Conservation (phyloP, 2,329 filamentous ascomycete genomes). For the Shiraia bambusicola region DNA sequence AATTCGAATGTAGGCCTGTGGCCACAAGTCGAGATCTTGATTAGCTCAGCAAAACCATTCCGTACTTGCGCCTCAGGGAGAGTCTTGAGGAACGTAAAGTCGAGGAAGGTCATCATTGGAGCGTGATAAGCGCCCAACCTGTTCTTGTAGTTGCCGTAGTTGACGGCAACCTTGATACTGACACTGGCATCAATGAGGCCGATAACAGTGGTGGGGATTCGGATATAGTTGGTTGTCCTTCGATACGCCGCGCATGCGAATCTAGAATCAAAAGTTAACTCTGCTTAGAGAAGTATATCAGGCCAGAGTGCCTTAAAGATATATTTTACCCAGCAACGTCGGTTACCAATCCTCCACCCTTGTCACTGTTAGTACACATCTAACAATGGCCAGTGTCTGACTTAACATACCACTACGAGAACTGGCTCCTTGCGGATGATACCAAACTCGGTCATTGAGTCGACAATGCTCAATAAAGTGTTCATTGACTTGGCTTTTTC, state of each 20-base stretch:
- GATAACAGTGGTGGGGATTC: constrained; percentile 73
- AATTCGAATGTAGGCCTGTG: constrained; percentile 67
- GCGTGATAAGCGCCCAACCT: constrained; percentile 72
- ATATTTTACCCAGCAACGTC: constrained; percentile 64
- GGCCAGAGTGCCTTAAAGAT: constrained; percentile 55
- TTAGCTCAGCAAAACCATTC: constrained; percentile 73
- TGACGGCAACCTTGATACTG: constrained; percentile 76
- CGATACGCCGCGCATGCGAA: constrained; percentile 69
- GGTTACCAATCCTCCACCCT: constrained; percentile 46
- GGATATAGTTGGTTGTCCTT: constrained; percentile 72
- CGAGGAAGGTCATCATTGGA: constrained; percentile 70
- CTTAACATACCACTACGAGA: constrained; percentile 35
- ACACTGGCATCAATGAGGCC: constrained; percentile 74
- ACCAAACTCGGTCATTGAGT: constrained; percentile 74
- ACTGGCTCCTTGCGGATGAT: constrained; percentile 61
- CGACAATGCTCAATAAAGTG: constrained; percentile 67
- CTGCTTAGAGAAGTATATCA: constrained; percentile 21
- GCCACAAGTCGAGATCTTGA: constrained; percentile 73
- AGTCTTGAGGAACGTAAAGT: constrained; percentile 71
- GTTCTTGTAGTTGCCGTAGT: constrained; percentile 77
- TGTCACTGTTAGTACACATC: constrained; percentile 11
- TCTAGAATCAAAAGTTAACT: constrained; percentile 27
- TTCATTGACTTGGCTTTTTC: constrained; percentile 75
- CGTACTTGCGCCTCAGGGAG: constrained; percentile 68
- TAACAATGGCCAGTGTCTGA: neutral